These are phyloP conservation scores for Neurospora pannonica DNA, from an alignment of 495 filamentous ascomycete genomes.

Conservation along the genomic window DNA sequence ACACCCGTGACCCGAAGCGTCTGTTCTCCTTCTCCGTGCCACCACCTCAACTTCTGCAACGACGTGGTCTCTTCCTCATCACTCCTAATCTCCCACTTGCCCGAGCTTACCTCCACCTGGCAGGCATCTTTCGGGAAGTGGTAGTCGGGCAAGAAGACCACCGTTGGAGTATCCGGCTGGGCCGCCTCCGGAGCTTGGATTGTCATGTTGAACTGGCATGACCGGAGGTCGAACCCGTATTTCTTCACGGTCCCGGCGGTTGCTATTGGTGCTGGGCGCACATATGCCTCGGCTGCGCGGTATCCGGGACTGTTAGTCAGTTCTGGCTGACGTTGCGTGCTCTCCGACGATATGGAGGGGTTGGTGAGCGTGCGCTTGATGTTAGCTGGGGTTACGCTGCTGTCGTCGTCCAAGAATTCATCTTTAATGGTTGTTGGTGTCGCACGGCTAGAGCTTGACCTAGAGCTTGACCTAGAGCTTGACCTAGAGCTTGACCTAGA, in stretches of 20 bases:
- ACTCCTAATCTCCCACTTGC: slow-evolving; percentile 77
- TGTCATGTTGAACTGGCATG: slow-evolving; percentile 61
- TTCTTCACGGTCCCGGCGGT: slow-evolving; percentile 57
- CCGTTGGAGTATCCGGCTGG: slow-evolving; percentile 57
- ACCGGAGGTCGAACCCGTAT: slow-evolving; percentile 71
- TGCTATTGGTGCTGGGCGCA: slow-evolving; percentile 73
- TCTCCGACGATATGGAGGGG: slow-evolving; percentile 57
- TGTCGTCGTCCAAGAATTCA: slow-evolving; percentile 35
- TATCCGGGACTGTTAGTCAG: slow-evolving; percentile 56
- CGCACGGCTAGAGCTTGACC: neutral
- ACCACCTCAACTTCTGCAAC: slow-evolving; percentile 75
- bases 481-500: slow-evolving; percentile 24
- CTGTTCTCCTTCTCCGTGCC: slow-evolving; percentile 81
- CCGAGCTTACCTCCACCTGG: slow-evolving; percentile 64
- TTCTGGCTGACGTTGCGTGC: slow-evolving; percentile 41
- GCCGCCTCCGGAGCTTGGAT: slow-evolving; percentile 45
- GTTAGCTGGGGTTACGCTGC: slow-evolving; percentile 55
- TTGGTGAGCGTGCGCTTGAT: slow-evolving; percentile 63
- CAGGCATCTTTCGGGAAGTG: slow-evolving; percentile 75
- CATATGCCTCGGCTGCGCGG: slow-evolving; percentile 83
- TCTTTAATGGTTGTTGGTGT: neutral
- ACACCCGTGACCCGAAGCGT: slow-evolving; percentile 68
- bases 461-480: slow-evolving; percentile 25
- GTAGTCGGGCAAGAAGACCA: slow-evolving; percentile 82
- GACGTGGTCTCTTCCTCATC: slow-evolving; percentile 57